A percentile compares a stretch with the other conserved stretches of the same genome.
These are phyloP conservation scores for Hypocreales sp. DNA, from an alignment of 2,329 filamentous ascomycete species.

Conservation along the genomic window DNA sequence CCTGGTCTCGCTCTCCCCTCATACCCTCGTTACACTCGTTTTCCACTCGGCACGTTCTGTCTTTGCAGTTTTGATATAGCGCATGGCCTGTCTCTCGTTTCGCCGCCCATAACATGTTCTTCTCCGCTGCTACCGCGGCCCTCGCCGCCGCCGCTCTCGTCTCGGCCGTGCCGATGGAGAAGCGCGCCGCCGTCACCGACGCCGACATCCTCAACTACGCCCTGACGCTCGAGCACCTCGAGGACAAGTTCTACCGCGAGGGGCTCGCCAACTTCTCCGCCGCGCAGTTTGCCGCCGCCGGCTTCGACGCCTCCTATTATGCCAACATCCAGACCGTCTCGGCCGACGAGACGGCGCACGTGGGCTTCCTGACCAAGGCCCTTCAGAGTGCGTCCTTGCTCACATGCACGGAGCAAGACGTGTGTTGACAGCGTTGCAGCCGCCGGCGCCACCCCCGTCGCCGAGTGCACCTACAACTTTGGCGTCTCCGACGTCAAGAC, in stretches of 20 bases:
- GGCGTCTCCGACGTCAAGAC: conserved; percentile 39
- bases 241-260: conserved; percentile 46
- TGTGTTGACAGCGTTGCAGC: conserved; percentile 2
- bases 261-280: conserved; percentile 41
- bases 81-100: too few relatives aligned
- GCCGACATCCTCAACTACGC: conserved; percentile 27
- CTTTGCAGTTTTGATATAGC: too few relatives aligned
- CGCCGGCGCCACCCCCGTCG: conserved; percentile 31
- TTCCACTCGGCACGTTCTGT: too few relatives aligned
- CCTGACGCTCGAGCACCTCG: conserved; percentile 37
- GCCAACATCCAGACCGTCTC: conserved; percentile 39
- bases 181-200: too few relatives aligned
- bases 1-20: too few relatives aligned
- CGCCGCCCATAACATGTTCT: too few relatives aligned
- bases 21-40: too few relatives aligned
- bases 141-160: too few relatives aligned
- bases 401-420: too few relatives aligned
- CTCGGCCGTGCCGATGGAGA: too few relatives aligned
- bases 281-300: conserved; percentile 34
- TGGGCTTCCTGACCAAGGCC: conserved; percentile 30
- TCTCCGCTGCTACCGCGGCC: too few relatives aligned
- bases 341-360: conserved; percentile 39
- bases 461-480: conserved; percentile 41
- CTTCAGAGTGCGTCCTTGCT: too few relatives aligned
- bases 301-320: conserved; percentile 36